phyloP scores from a whole-genome alignment of 768 basidiomycete species.

The Serpula lacrymans region DNA sequence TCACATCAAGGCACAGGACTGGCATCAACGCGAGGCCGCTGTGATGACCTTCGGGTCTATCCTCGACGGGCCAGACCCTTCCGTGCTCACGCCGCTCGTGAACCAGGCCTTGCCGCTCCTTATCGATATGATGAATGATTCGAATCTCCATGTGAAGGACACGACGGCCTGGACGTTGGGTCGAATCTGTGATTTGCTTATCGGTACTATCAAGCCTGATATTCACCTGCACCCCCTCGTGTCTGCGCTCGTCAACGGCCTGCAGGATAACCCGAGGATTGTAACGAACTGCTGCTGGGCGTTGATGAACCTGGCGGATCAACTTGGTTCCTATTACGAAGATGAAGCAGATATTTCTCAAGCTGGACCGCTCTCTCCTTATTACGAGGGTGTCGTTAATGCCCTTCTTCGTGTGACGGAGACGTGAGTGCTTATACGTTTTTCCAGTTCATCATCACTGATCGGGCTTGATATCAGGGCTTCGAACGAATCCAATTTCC shows the following conservation, averaged over 20 bases:
- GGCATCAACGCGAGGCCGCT: conserved; percentile 95
- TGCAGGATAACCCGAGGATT: conserved; percentile 81
- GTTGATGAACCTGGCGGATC: conserved; percentile 92
- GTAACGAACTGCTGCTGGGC: conserved; percentile 95
- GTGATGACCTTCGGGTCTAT: conserved; percentile 99
- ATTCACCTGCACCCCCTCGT: conserved; percentile 83
- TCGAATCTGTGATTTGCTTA: conserved; percentile 87
- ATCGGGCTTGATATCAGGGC: conserved; percentile 40
- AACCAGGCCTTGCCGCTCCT: conserved; percentile 91
- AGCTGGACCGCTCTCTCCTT: conserved; percentile 75
- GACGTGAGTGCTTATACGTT: conserved; percentile 48
- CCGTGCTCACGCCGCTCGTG: conserved; percentile 84
- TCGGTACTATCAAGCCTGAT: conserved; percentile 83
- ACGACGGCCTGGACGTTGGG: conserved; percentile 98
- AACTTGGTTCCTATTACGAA: conserved; percentile 67
- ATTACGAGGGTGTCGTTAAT: conserved; percentile 82
- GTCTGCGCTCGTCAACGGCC: conserved; percentile 75
- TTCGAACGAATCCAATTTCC: conserved; percentile 86
- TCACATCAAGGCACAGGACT: conserved; percentile 88
- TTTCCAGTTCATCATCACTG: conserved; percentile 6
- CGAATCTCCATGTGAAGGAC: conserved; percentile 85
- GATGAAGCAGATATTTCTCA: conserved; percentile 51
- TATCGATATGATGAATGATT: conserved; percentile 93
- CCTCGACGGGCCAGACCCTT: conserved; percentile 91
- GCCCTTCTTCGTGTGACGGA: conserved; percentile 86